phyloP scores from a whole-genome alignment of 768 basidiomycete species.

The Porpolomopsis calyptriformis region DNA sequence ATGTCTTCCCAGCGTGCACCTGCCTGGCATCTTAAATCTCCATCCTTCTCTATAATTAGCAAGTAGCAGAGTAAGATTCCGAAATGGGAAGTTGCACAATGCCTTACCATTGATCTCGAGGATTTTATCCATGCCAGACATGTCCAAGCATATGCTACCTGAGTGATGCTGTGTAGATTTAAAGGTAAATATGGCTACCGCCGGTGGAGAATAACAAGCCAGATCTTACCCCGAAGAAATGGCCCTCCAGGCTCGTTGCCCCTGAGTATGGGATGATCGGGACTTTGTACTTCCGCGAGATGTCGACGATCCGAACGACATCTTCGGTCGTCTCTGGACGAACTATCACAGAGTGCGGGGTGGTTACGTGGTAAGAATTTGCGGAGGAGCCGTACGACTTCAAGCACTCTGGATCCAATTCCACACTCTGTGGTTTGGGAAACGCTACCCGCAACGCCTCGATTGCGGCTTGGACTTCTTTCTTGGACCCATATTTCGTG shows the following conservation, averaged over 20 bases:
- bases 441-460: conserved; percentile 36
- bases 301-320: conserved; percentile 66
- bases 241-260: conserved; percentile 75
- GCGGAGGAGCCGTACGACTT: conserved; percentile 44
- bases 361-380: conserved; percentile 34
- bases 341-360: conserved; percentile 9
- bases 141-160: conserved; percentile 72
- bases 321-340: conserved; percentile 67
- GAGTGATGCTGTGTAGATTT: conserved; percentile 21
- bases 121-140: conserved; percentile 72
- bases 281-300: conserved; percentile 64
- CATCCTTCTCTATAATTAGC: conserved; percentile 44
- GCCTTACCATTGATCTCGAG: conserved; percentile 57
- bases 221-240: conserved; percentile 47
- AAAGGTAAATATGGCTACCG: not conserved
- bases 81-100: not conserved
- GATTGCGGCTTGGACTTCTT: conserved; percentile 46
- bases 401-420: conserved; percentile 37
- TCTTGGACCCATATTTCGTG: conserved; percentile 36
- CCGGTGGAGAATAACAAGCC: conserved; percentile 1
- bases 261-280: conserved; percentile 74
- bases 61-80: not conserved
- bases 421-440: conserved; percentile 17
- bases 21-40: conserved; percentile 67
- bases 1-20: conserved; percentile 75